Evolutionary conservation across 2,329 filamentous ascomycete species (phyloP).

Genomic region (Stagonosporopsis chrysanthemi): DNA sequence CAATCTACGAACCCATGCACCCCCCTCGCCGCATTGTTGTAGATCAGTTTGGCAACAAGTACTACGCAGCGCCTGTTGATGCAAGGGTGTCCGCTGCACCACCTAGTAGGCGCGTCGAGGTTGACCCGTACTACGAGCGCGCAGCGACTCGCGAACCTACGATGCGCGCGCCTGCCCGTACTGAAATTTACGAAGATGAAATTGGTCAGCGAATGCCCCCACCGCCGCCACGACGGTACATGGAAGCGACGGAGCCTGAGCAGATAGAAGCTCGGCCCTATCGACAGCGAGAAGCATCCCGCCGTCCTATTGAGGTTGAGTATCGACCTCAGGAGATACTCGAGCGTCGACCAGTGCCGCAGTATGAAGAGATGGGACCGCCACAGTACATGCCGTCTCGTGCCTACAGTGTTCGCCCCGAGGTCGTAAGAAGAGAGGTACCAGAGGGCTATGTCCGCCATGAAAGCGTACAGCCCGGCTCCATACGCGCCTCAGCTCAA

Average conservation of each 20-base stretch:
- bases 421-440: constrained; percentile 45
- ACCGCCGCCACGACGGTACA: constrained; percentile 57
- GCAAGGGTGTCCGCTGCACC: constrained; percentile 64
- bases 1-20: constrained; percentile 53
- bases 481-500: constrained; percentile 39
- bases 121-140: constrained; percentile 72
- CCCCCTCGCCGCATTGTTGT: constrained; percentile 73
- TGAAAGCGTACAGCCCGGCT: constrained; percentile 53
- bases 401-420: constrained; percentile 52
- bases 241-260: constrained; percentile 69
- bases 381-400: constrained; percentile 43
- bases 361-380: constrained; percentile 49
- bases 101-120: constrained; percentile 57
- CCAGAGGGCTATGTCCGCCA: constrained; percentile 47
- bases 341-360: constrained; percentile 38
- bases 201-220: constrained; percentile 52
- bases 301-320: constrained; percentile 54
- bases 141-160: constrained; percentile 61
- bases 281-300: constrained; percentile 66
- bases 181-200: constrained; percentile 58
- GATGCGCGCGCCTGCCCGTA: constrained; percentile 57
- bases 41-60: constrained; percentile 84
- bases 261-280: constrained; percentile 62
- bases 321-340: constrained; percentile 37
- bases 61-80: constrained; percentile 64